These are phyloP conservation scores for Tetracladium marchalianum DNA, from an alignment of 495 filamentous ascomycete genomes.

Conservation along the genomic window DNA sequence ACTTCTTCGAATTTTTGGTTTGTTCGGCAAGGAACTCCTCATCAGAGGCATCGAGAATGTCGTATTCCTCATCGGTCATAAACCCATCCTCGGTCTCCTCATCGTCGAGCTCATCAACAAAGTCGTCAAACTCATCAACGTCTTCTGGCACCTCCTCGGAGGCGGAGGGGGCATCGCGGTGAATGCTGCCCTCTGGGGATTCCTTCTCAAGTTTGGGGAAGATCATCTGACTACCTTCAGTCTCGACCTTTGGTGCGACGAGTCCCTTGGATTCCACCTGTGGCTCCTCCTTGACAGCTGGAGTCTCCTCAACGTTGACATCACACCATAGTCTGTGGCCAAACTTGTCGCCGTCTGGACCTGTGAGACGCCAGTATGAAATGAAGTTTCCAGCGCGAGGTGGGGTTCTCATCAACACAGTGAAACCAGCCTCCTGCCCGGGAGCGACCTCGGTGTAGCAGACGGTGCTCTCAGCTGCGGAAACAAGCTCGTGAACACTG, in stretches of 20 bases:
- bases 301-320: slow-evolving; percentile 50
- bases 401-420: slow-evolving; percentile 74
- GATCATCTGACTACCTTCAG: slow-evolving; percentile 57
- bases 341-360: slow-evolving; percentile 70
- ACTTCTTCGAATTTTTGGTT: slow-evolving; percentile 23
- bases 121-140: slow-evolving; percentile 57
- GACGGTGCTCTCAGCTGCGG: slow-evolving; percentile 71
- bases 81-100: slow-evolving; percentile 55
- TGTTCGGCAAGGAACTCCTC: slow-evolving; percentile 59
- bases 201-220: slow-evolving; percentile 97
- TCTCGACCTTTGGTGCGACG: slow-evolving; percentile 2
- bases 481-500: slow-evolving; percentile 57
- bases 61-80: slow-evolving; percentile 95
- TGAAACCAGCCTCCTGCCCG: slow-evolving; percentile 70
- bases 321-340: slow-evolving; percentile 95
- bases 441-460: slow-evolving; percentile 56
- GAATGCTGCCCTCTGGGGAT: slow-evolving; percentile 70
- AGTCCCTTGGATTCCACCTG: slow-evolving; percentile 14
- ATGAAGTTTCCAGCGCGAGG: slow-evolving; percentile 61
- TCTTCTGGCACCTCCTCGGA: slow-evolving; percentile 33
- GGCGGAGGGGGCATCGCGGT: slow-evolving; percentile 29
- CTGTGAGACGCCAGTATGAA: slow-evolving; percentile 93
- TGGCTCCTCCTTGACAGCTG: slow-evolving; percentile 20
- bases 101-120: slow-evolving; percentile 50
- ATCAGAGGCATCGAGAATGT: slow-evolving; percentile 90